Evolutionary conservation across 2,329 filamentous ascomycete genomes (phyloP).

Genomic region (Aspergillus texensis): DNA sequence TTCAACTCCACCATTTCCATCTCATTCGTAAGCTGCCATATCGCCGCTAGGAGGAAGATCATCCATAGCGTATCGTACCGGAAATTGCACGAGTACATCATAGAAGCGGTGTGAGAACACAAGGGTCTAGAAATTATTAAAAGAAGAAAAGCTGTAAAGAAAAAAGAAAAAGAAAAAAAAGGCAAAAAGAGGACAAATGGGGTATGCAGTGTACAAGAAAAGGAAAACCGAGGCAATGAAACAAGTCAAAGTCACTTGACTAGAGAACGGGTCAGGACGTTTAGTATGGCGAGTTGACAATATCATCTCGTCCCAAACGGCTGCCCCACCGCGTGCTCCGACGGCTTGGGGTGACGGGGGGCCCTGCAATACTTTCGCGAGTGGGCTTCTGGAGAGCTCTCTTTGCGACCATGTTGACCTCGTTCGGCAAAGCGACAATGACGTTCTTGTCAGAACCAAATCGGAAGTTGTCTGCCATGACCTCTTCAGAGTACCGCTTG

Average conservation of each 20-base stretch:
- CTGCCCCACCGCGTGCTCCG: slow-evolving; percentile 37
- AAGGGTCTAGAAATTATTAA: not conserved
- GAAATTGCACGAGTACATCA: not conserved
- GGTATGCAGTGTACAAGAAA: slow-evolving; percentile 30
- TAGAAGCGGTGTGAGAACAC: not conserved
- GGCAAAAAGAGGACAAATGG: slow-evolving; percentile 19
- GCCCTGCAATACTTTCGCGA: slow-evolving; percentile 80
- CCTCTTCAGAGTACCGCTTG: slow-evolving; percentile 92
- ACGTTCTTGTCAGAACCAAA: slow-evolving; percentile 97
- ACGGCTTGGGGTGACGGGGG: slow-evolving; percentile 53
- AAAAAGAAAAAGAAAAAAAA: not conserved
- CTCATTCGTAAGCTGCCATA: not conserved
- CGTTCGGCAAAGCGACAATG: slow-evolving; percentile 93
- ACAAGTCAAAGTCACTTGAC: slow-evolving; percentile 13
- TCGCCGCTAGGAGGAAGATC: not conserved
- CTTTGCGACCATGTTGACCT: slow-evolving; percentile 96
- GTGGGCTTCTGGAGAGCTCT: slow-evolving; percentile 83
- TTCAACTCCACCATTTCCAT: not conserved
- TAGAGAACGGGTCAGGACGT: slow-evolving; percentile 3
- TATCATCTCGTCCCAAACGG: slow-evolving; percentile 72
- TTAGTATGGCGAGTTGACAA: slow-evolving; percentile 74
- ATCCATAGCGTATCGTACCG: not conserved
- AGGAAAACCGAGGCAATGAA: slow-evolving; percentile 5
- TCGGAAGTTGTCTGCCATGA: slow-evolving; percentile 98
- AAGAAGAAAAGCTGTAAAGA: not conserved